phyloP scores from a whole-genome alignment of 495 filamentous ascomycete genomes.

The Xylaria venustula region DNA sequence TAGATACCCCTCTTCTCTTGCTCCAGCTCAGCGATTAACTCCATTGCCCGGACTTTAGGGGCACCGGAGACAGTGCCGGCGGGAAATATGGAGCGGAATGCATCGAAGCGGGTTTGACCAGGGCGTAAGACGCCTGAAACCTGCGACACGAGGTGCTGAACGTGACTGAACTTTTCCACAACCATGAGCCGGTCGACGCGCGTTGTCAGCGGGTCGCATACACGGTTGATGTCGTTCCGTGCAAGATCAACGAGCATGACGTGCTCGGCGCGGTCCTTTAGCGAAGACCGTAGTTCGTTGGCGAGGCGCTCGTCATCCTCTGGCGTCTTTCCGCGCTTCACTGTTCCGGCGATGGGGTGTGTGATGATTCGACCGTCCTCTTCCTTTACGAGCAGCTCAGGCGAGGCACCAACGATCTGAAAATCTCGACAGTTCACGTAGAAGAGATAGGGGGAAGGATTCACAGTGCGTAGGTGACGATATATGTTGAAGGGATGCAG shows the following conservation, averaged over 20 bases:
- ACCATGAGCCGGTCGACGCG: constrained; percentile 92
- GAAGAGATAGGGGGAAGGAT: constrained; percentile 96
- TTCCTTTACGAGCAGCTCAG: constrained; percentile 88
- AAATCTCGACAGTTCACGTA: constrained; percentile 89
- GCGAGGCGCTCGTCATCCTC: constrained; percentile 82
- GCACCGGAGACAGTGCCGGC: constrained; percentile 93
- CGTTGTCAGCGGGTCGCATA: constrained; percentile 87
- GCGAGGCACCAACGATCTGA: constrained; percentile 91
- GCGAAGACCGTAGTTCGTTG: constrained; percentile 68
- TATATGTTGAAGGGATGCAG: constrained; percentile 99
- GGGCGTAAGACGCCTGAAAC: constrained; percentile 82
- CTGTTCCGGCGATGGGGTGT: constrained; percentile 94
- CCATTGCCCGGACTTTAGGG: constrained; percentile 95
- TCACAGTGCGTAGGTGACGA: constrained; percentile 90
- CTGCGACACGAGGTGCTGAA: constrained; percentile 94
- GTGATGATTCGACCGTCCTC: constrained; percentile 89
- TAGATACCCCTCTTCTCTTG: constrained; percentile 92
- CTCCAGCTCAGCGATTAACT: constrained; percentile 93
- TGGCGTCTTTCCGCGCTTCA: constrained; percentile 75
- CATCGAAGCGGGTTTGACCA: constrained; percentile 89
- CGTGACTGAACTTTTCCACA: constrained; percentile 92
- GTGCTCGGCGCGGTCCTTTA: constrained; percentile 96
- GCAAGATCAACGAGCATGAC: constrained; percentile 99
- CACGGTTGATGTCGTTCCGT: constrained; percentile 92
- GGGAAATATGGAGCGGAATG: constrained; percentile 93